These are phyloP conservation scores for Phoma sp. DNA, from an alignment of 2,329 filamentous ascomycete species.

Conservation along the genomic window DNA sequence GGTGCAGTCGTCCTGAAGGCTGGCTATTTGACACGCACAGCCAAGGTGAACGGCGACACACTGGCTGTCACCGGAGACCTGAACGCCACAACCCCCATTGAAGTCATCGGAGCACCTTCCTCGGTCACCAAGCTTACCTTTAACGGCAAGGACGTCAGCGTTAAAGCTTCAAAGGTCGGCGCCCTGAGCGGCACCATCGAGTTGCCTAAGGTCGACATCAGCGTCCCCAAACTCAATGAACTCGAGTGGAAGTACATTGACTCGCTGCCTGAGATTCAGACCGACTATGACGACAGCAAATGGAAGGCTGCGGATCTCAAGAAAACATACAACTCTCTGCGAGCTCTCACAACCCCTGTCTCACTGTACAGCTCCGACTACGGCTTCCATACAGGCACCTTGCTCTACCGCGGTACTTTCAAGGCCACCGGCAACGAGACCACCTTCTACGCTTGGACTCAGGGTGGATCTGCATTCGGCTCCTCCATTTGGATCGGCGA, in stretches of 20 bases:
- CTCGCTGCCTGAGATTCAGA: conserved; percentile 72
- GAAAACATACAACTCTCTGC: conserved; percentile 67
- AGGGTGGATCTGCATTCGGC: conserved; percentile 73
- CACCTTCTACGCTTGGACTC: conserved; percentile 64
- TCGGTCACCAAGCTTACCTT: conserved; percentile 65
- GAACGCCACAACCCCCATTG: conserved; percentile 71
- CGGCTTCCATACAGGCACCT: conserved; percentile 72
- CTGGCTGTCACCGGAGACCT: conserved; percentile 74
- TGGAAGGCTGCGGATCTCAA: conserved; percentile 69
- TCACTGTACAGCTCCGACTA: conserved; percentile 74
- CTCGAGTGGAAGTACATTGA: conserved; percentile 75
- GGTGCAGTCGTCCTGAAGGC: conserved; percentile 65
- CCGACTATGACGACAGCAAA: conserved; percentile 70
- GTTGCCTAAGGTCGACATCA: conserved; percentile 60
- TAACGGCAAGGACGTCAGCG: conserved; percentile 59
- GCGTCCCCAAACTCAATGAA: conserved; percentile 64
- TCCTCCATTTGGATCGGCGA: conserved; percentile 71
- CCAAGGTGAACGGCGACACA: conserved; percentile 61
- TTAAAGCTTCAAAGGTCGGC: conserved; percentile 53
- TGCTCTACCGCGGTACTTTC: conserved; percentile 76
- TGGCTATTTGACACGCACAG: conserved; percentile 70
- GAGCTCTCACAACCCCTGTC: conserved; percentile 66
- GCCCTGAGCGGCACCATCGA: conserved; percentile 61
- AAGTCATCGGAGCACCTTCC: conserved; percentile 69
- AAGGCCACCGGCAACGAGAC: conserved; percentile 67